Conservation (phyloP, 768 basidiomycete genomes). For the Tulasnella sp. region DNA sequence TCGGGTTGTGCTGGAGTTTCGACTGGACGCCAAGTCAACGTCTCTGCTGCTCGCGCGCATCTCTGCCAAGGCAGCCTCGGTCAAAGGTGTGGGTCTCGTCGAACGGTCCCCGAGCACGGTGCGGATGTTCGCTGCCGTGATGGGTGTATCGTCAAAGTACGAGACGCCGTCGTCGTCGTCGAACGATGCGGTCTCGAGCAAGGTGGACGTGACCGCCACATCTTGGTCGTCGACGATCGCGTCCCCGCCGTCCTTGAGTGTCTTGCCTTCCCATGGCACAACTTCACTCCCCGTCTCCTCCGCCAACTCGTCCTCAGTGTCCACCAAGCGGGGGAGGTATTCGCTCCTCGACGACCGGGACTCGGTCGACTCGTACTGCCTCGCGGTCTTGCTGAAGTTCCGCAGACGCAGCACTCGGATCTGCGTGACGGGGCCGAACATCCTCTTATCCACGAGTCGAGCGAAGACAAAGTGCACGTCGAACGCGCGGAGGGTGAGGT, state of each 20-base stretch:
- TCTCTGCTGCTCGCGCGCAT: neutral
- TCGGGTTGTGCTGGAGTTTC: neutral
- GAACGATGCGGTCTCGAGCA: neutral
- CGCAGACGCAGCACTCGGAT: neutral
- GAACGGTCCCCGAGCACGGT: neutral
- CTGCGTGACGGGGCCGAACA: constrained; percentile 1
- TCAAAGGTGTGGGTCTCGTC: neutral
- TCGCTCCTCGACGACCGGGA: neutral
- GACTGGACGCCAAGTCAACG: neutral
- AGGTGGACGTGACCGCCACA: neutral
- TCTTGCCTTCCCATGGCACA: neutral
- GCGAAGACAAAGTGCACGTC: neutral
- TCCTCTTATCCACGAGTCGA: neutral
- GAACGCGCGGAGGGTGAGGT: neutral
- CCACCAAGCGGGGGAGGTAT: neutral
- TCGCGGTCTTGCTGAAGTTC: neutral
- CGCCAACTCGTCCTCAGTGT: neutral
- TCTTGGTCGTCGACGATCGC: neutral
- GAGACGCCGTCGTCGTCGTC: neutral
- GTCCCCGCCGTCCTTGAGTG: neutral
- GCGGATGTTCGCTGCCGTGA: neutral
- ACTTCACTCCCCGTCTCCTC: neutral
- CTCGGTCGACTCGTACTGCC: neutral
- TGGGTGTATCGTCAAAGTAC: neutral
- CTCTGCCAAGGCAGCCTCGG: neutral